A percentile compares a stretch with the other conserved stretches of the same genome.
Evolutionary conservation across 2,329 filamentous ascomycete species (phyloP).

Genomic region (Verticillium tricorpus): DNA sequence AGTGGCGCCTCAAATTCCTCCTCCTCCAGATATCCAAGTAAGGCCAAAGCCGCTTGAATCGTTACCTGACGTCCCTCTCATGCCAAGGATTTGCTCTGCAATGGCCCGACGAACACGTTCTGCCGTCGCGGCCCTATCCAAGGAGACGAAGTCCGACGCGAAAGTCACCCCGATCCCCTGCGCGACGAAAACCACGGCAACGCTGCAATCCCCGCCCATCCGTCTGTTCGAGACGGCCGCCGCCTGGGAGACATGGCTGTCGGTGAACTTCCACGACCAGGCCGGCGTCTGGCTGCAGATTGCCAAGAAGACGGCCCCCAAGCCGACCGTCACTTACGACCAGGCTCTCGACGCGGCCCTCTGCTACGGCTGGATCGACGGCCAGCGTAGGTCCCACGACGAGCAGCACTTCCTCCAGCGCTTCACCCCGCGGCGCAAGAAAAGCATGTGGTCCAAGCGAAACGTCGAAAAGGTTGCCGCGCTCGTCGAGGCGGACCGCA

Average conservation of each 20-base stretch:
- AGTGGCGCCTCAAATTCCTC: too few relatives aligned
- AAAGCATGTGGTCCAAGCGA: constrained; percentile 55
- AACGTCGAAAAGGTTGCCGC: constrained; percentile 49
- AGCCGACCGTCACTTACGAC: constrained; percentile 40
- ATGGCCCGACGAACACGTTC: not conserved
- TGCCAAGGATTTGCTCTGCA: not conserved
- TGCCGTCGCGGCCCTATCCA: not conserved
- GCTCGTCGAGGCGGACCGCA: constrained; percentile 40
- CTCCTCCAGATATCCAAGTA: too few relatives aligned
- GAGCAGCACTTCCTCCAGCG: constrained; percentile 46
- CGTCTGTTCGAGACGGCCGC: constrained; percentile 21
- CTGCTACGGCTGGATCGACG: constrained; percentile 62
- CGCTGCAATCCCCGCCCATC: constrained; percentile 10
- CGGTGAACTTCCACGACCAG: constrained; percentile 22
- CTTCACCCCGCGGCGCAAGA: constrained; percentile 52
- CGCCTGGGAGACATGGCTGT: constrained; percentile 34
- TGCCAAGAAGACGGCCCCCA: constrained; percentile 39
- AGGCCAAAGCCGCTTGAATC: too few relatives aligned
- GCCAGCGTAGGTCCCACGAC: constrained; percentile 41
- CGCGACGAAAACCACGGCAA: not conserved
- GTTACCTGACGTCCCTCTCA: too few relatives aligned
- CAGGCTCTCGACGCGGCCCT: constrained; percentile 53
- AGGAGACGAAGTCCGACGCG: not conserved
- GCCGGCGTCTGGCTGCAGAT: constrained; percentile 43
- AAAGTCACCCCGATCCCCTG: not conserved